phyloP scores from a whole-genome alignment of 257 asterid species.

The Henckelia pumila region DNA sequence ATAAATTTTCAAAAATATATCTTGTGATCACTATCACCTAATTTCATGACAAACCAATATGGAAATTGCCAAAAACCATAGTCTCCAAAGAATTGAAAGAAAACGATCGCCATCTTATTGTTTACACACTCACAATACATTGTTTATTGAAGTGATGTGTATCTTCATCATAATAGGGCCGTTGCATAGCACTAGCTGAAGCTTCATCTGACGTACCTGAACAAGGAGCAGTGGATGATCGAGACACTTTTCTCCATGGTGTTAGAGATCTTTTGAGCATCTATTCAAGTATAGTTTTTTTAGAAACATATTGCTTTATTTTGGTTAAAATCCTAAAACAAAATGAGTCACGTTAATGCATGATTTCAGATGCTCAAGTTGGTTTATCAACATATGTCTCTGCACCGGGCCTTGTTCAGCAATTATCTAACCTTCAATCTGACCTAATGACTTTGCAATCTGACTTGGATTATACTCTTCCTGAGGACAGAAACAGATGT shows the following conservation, averaged over 20 bases:
- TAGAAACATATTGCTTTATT: constrained; percentile 16
- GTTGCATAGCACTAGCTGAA: constrained; percentile 72
- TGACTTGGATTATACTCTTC: constrained; percentile 94
- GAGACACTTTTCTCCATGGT: constrained; percentile 92
- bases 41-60: neutral
- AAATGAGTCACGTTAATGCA: constrained; percentile 7
- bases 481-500: constrained; percentile 89
- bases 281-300: constrained; percentile 72
- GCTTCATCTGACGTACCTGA: constrained; percentile 91
- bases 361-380: constrained; percentile 77
- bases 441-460: constrained; percentile 81
- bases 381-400: constrained; percentile 89
- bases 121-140: neutral
- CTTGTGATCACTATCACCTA: no score
- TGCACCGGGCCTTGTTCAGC: constrained; percentile 94
- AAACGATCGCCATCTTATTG: neutral
- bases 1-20: neutral
- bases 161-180: constrained; percentile 48
- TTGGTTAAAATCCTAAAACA: constrained; percentile 5
- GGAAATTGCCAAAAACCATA: neutral
- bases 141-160: constrained; percentile 17
- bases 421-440: constrained; percentile 80
- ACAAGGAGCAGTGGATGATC: constrained; percentile 98
- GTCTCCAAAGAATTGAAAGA: neutral
- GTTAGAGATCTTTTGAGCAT: constrained; percentile 93